phyloP scores from a whole-genome alignment of 2,329 filamentous ascomycete genomes.

The Albophoma yamanashiensis region DNA sequence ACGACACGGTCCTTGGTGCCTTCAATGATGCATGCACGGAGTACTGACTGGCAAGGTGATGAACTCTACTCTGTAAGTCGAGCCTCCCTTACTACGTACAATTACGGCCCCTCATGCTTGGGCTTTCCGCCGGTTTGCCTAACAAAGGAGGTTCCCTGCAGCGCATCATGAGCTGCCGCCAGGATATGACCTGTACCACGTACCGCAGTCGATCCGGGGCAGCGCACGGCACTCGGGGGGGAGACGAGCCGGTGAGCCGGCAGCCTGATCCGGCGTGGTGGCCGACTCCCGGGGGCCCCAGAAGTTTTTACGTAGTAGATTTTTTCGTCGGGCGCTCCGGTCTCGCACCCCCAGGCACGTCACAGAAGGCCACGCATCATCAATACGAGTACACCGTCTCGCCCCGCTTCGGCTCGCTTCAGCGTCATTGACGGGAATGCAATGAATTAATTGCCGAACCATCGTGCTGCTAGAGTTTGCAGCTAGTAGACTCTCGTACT shows the following conservation, averaged over 20 bases:
- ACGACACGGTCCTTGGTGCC: neutral
- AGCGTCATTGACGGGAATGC: neutral
- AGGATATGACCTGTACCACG: too few relatives aligned
- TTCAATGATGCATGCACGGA: neutral
- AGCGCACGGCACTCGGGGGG: neutral
- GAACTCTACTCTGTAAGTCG: neutral
- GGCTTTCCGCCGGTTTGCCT: too few relatives aligned
- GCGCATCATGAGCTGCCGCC: neutral
- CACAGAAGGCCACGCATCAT: neutral
- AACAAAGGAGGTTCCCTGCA: neutral
- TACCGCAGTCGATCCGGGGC: neutral
- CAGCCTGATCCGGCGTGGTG: neutral
- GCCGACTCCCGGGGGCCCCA: neutral
- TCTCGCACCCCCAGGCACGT: neutral
- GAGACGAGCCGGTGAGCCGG: neutral
- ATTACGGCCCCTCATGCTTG: neutral
- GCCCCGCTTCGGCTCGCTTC: too few relatives aligned
- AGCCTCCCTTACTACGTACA: too few relatives aligned
- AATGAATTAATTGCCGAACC: neutral
- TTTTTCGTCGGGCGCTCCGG: neutral
- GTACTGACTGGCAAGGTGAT: neutral
- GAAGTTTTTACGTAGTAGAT: neutral
- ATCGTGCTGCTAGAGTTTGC: neutral
- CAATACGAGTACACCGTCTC: neutral
- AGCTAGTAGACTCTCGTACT: neutral